Base-by-base conservation (phyloP, 345 rosid species). In the Citrus maxima region DNA sequence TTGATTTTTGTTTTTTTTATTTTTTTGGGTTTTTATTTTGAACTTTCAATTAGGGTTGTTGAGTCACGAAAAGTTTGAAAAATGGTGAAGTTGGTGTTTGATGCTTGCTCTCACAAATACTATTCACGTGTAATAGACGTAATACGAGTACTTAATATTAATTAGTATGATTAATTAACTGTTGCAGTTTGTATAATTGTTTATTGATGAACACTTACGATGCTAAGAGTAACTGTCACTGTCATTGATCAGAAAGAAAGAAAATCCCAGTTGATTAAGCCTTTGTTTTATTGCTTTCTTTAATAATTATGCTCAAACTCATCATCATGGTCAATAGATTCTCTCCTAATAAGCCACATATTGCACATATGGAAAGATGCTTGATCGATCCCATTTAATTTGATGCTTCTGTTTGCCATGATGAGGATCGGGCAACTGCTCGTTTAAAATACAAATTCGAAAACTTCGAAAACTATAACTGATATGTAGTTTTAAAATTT, bases 41-140 rank as follows among this genome's bases (percentile, higher is more conserved):
- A 46, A 49, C n/a, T 78, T 69, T 72, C 62, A 25, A 78, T 62
- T 72, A 80, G 88, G 86, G 80, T 77, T 80, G 88, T 72, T 84
- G 79, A 82, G 84, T 56, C 64, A 79, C 79, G 70, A 78, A 83
- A 65, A 80, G 73, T 80, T 74, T 72, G 79, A 76, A 61, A 76
- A 76, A 69, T 18, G 55, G 70, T 46, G 75, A 77, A 77, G 72
- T 71, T 78, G 82, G 85, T 76, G 79, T 51, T 79, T 51, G 67
- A 74, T 80, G 79, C 72, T 71, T 70, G 75, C n/a, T 69, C 75
- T 46, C 42, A 63, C 62, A 67, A 62, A 80, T 81, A 65, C 86
- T 55, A 71, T 79, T 86, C 88, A 83, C 84, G 87, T 83, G 87
- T 83, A 78, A 3, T 73, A 42, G 76, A 83, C 83, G 85, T 78